Conservation (phyloP, 2,329 filamentous ascomycete genomes). For the Diaporthe velutina region DNA sequence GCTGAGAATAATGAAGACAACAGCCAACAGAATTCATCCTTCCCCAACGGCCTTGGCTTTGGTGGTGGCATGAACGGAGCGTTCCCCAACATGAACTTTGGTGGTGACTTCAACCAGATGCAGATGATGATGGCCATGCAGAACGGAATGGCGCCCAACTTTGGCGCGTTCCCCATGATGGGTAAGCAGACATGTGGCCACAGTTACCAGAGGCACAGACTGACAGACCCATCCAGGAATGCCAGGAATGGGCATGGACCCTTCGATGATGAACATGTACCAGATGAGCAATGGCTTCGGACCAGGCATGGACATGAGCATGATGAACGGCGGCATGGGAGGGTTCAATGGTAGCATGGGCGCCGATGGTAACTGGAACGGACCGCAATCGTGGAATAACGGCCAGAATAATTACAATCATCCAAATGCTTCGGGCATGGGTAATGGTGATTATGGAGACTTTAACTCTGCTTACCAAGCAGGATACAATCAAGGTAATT, state of each 20-base stretch:
- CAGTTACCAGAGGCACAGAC: constrained; percentile 35
- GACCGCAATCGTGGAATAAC: constrained; percentile 86
- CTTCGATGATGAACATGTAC: constrained; percentile 80
- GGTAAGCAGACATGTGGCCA: constrained; percentile 72
- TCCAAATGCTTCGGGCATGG: constrained; percentile 86
- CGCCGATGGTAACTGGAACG: constrained; percentile 84
- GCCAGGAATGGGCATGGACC: constrained; percentile 88
- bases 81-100: constrained; percentile 72
- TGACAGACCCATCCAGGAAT: constrained; percentile 69
- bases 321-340: constrained; percentile 86
- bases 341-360: constrained; percentile 75
- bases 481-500: constrained; percentile 88
- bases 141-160: constrained; percentile 71
- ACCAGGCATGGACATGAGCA: constrained; percentile 80
- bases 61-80: constrained; percentile 58
- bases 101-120: constrained; percentile 77
- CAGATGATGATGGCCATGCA: constrained; percentile 85
- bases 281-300: constrained; percentile 81
- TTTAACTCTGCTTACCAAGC: constrained; percentile 83
- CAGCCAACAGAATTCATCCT: constrained; percentile 45
- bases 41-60: constrained; percentile 47
- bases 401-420: constrained; percentile 91
- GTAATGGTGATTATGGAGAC: constrained; percentile 83
- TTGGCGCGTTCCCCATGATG: constrained; percentile 82
- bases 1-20: constrained; percentile 50